Evolutionary conservation across 768 basidiomycete species (phyloP), one percentile per base, ranked within the genome.

Genomic region (Suillus plorans): DNA sequence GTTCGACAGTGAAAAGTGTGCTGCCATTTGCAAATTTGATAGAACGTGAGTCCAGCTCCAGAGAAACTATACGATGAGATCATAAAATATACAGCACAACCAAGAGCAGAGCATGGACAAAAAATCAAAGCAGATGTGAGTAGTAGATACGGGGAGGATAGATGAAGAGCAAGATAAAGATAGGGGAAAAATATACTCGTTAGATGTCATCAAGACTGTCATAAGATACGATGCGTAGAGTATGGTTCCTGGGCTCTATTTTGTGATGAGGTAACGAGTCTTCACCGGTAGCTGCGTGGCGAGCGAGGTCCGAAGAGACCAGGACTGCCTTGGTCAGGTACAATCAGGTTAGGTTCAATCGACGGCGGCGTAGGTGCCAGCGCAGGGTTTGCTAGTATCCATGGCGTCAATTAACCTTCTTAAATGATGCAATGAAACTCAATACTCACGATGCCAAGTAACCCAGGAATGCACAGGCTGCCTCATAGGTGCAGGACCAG

Each of bases 241-340:
- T 59, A 20, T 59, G 25, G 18, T 13, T 28, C 18, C 18, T 25
- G 58, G 25, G 10, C 22, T 41, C 41, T 18, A 28, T 28, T 18
- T 25, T 20, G 16, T 2, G 7, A 60, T 31, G 12, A 7, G 12
- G 13, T 25, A 6, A 20, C 6, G 31, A 34, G 34, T 42, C 39
- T 59, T 31, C 25, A 73, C 57, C 68, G 73, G 62, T 68, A 80
- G 60, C 76, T 76, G 61, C 82, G 78, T 13, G 87, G 89, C n/a
- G 89, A 86, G 47, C 89, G 81, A 49, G 92, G 91, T 39, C 92
- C 92, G 71, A 94, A 94, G 66, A 94, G 76, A 37, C 91, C 91
- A 50, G 86, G 88, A 63, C 84, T 87, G 45, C 78, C 76, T 57
- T 77, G 79, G 13, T 82, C 83, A 36, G 89, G 88, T 28, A 89